Base-by-base conservation (phyloP, 805 yeast species). In the Cyberlindnera petersonii region DNA sequence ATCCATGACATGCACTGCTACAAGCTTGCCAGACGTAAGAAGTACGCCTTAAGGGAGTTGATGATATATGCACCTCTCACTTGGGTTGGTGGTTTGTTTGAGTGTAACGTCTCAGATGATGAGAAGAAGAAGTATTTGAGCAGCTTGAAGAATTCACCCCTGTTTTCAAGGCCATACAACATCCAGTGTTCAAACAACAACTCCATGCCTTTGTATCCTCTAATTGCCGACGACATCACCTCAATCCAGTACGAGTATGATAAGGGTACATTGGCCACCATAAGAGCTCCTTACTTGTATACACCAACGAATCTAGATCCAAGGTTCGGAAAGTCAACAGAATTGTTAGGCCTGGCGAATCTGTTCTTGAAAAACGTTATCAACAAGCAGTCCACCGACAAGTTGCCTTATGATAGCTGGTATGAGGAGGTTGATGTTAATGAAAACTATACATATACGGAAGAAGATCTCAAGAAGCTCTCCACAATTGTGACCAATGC, bases 21-120 rank as follows among this genome's bases (percentile, higher is more conserved):
- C 50, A 76, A 79, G 41, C 55, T 80, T 40, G 84, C 75, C 58
- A 67, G 88, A 48, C 64, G 79, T 29, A 69, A 71, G 46, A 69
- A 72, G 46, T 79, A 73, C 49, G 74, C 75, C 0, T 55, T 54
- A 10, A 61, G 77, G 35, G 58, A 67, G 21, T 35, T 69, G 9
- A 66, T 72, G 2, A 52, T 77, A 6, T 78, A 67, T 50, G 60
- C 74, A 13, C 86, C 87, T 0, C 63, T 68, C 15, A 69, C 77
- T 0, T 74, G 75, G 60, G 74, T 83, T 3, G 91, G 89, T 6
- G 87, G 79, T 0, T 48, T 82, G 2, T 83, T 70, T 55, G 68
- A 68, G 39, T 77, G 84, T 49, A 59, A 68, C 10, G 41, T 71
- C 1, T 50, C 68, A 2, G 41, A 51, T 15, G 58, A 52, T 2